Base-by-base conservation (phyloP, 768 basidiomycete species). In the Agaricus blazei region DNA sequence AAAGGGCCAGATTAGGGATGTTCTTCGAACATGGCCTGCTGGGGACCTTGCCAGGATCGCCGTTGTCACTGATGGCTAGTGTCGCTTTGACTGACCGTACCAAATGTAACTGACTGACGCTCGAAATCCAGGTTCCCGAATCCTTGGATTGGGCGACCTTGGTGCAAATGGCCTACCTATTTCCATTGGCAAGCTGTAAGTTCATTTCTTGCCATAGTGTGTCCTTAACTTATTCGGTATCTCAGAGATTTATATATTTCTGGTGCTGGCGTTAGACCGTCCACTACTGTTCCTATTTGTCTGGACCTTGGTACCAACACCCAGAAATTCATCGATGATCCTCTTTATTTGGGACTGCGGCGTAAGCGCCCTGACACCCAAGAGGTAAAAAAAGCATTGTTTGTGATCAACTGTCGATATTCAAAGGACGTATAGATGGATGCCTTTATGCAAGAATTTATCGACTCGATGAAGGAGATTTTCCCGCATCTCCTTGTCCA, bases 231-330 rank as follows among this genome's bases (percentile, higher is more conserved):
- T 45, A 36, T 54, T 23, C 19, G 36, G n/a, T 9, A 29, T 51
- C 37, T 50, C 54, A 82, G 81, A 54, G 81, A 83, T 58, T 72
- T 90, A 23, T 90, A 90, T 64, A 75, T 88, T 56, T 87, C 82
- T 4, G 85, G 83, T 12, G 87, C 86, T 15, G 88, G 88, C 23
- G 80, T 83, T 55, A 76, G 75, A 52, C 79, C 84, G 9, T 63
- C 63, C 24, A 79, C 75, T 12, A 79, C 80, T 11, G 68, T 88
- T 14, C 87, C 87, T 11, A 84, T 88, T 52, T 83, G 82, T 58
- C 74, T 86, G 51, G 88, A 90, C 69, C 75, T 90, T 41, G 89
- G 89, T 19, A 90, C 89, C 9, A 88, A 90, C 68, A 89, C 84
- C 41, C 72, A 82, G 55, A 76, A 72, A 50, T 81, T 80, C 64